These are phyloP conservation scores for Colletotrichum ledebouriae DNA, from an alignment of 2,329 filamentous ascomycete species.

Conservation along the genomic window DNA sequence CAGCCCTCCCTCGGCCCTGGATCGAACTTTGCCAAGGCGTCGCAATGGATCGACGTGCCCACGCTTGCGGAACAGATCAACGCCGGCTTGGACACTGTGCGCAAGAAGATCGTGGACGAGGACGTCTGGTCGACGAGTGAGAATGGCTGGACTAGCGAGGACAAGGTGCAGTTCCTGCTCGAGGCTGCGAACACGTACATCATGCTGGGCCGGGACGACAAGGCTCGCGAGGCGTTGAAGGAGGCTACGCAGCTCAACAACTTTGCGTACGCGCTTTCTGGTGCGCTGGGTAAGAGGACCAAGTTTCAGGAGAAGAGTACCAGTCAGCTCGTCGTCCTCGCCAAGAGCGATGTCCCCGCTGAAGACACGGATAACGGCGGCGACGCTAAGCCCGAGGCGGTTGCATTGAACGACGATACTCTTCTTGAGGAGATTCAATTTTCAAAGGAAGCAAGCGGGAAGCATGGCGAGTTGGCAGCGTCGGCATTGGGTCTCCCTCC, in stretches of 20 bases:
- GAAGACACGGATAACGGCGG: constrained; percentile 45
- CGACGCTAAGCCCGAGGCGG: constrained; percentile 69
- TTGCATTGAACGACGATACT: constrained; percentile 92
- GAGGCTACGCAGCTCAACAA: constrained; percentile 75
- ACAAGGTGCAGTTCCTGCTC: constrained; percentile 79
- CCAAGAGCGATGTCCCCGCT: constrained; percentile 70
- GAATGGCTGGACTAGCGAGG: constrained; percentile 58
- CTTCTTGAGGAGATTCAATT: constrained; percentile 87
- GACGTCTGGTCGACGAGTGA: constrained; percentile 54
- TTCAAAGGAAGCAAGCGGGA: constrained; percentile 63
- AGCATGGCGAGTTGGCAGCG: constrained; percentile 52
- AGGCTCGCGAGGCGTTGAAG: constrained; percentile 78
- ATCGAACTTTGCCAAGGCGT: constrained; percentile 67
- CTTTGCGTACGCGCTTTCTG: constrained; percentile 86
- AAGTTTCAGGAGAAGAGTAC: constrained; percentile 83
- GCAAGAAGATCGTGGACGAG: constrained; percentile 52
- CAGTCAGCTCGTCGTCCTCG: constrained; percentile 92
- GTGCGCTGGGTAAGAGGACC: constrained; percentile 87
- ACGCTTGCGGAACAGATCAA: constrained; percentile 66
- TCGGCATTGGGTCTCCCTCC: constrained; percentile 65
- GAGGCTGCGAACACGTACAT: constrained; percentile 88
- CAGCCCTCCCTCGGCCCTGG: constrained; percentile 68
- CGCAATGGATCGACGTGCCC: constrained; percentile 71
- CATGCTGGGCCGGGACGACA: constrained; percentile 83
- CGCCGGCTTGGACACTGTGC: constrained; percentile 57